Conservation (phyloP, 164 flowering plant species). For the Tetrastigma voinierianum region DNA sequence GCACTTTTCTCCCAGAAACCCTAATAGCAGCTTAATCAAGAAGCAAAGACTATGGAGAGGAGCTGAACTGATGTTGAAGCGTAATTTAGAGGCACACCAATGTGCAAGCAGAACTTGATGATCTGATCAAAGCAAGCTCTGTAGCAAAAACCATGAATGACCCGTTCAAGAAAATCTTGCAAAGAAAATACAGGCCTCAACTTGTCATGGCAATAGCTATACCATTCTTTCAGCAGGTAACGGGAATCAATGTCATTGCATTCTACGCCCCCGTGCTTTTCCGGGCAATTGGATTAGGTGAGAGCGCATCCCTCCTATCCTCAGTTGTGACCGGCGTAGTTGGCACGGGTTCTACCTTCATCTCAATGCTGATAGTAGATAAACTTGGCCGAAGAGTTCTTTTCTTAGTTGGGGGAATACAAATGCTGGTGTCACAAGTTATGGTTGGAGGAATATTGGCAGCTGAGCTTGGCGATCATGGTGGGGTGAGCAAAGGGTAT, state of each 20-base stretch:
- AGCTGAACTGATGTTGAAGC: slow-evolving; percentile 30
- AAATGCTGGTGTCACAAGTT: slow-evolving; percentile 35
- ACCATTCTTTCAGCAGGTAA: too few relatives aligned
- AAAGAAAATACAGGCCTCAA: too few relatives aligned
- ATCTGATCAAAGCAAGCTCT: slow-evolving; percentile 31
- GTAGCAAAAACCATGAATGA: too few relatives aligned
- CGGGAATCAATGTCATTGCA: too few relatives aligned
- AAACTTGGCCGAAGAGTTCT: too few relatives aligned
- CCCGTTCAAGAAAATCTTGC: too few relatives aligned
- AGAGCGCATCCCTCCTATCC: slow-evolving; percentile 39
- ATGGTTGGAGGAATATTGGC: slow-evolving; percentile 26
- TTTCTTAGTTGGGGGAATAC: slow-evolving; percentile 34
- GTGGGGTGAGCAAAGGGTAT: too few relatives aligned
- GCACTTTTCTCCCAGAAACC: slow-evolving; percentile 27
- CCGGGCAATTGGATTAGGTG: too few relatives aligned
- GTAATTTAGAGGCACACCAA: slow-evolving; percentile 57
- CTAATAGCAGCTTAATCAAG: slow-evolving; percentile 45
- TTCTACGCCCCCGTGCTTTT: too few relatives aligned
- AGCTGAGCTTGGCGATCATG: slow-evolving; percentile 34
- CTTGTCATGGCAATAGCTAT: too few relatives aligned
- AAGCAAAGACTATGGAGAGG: slow-evolving; percentile 10
- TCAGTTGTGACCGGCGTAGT: slow-evolving; percentile 27
- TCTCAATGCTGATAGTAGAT: too few relatives aligned
- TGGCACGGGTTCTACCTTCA: slow-evolving; percentile 18
- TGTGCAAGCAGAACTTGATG: slow-evolving; percentile 50